Base-by-base conservation (phyloP, 176 grass and related monocot species). In the Oryza meyeriana region DNA sequence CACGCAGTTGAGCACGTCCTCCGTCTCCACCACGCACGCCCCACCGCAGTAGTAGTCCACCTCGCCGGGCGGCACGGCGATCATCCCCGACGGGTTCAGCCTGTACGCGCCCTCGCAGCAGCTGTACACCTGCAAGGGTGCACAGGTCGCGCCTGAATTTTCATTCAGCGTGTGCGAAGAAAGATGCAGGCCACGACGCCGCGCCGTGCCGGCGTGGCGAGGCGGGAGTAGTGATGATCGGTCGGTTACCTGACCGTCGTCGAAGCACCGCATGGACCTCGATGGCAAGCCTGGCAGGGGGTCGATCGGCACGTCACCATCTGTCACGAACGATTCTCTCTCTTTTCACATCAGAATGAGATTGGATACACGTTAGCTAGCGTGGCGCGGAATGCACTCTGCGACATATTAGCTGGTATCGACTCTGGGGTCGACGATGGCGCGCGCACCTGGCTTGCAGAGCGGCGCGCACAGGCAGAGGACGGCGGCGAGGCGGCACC, bases 1-100 rank as follows among this genome's bases (percentile, higher is more conserved):
- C 12, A 94, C 89, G 66, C 92, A 94, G 76, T 61, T 84, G 65
- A 91, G 89, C 81, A 91, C 80, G 35, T 89, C 80, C 86, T 89
- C 81, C 61, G 89, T 91, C 89, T 94, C 92, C 75, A 75, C 77
- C 32, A 89, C 71, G 89, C 92, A 94, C 74, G 68, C 80, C 17
- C 92, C 92, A 35, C 85, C 76, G 86, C 92, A 91, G 86, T 91
- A 91, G 61, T 75, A 35, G 45, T 94, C 86, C 30, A 81, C 81
- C 36, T 42, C 63, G 1, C 71, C 72, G 14, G 16, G 3, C 26
- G 89, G 83, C 48, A 91, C 86, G 40, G 44, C 44, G 24, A 94
- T 30, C 22, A 62, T 35, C 62, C 92, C 92, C 81, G 74, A 72
- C 5, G 61, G 77, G 63, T 44, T 82, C 73, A 94, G 64, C 78